These are phyloP conservation scores for Coelastrella sp. DNA, from an alignment of 139 green algal species.

Conservation along the genomic window DNA sequence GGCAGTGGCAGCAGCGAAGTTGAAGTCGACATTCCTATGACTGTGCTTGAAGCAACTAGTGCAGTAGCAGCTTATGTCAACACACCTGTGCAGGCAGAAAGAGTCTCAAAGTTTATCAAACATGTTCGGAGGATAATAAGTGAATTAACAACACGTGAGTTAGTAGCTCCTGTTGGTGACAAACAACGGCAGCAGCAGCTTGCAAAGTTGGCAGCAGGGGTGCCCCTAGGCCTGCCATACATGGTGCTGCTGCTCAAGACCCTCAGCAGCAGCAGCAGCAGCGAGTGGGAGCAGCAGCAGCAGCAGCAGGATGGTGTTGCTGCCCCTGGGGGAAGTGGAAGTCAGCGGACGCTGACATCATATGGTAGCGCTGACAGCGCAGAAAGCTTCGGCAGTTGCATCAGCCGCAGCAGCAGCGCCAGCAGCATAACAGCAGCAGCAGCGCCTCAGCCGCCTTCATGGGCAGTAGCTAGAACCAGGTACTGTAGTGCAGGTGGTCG, in stretches of 20 bases:
- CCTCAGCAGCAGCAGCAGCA: conserved; percentile 32
- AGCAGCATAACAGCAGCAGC: conserved; percentile 26
- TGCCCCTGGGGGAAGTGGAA: background rate
- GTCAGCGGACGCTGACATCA: background rate
- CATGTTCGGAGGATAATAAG: background rate
- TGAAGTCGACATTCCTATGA: background rate
- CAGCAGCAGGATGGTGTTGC: background rate
- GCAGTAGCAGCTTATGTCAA: conserved; percentile 22
- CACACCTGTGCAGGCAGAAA: background rate
- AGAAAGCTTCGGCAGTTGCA: background rate
- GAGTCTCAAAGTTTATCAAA: conserved; percentile 25
- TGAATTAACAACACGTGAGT: no score
- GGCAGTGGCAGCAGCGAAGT: conserved; percentile 5
- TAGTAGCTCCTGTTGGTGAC: background rate
- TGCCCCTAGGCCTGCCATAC: conserved; percentile 25
- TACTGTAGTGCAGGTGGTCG: conserved; percentile 22
- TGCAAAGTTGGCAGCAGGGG: background rate
- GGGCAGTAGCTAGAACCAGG: background rate
- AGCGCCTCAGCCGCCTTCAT: background rate
- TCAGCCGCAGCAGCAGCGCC: background rate
- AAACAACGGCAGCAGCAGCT: conserved; percentile 14
- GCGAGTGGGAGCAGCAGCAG: background rate
- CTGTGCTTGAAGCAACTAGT: background rate
- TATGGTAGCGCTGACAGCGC: conserved; percentile 7
- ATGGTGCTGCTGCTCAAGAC: background rate